phyloP scores from a whole-genome alignment of 108 stramenopile species.

The Parietichytrium sp. region DNA sequence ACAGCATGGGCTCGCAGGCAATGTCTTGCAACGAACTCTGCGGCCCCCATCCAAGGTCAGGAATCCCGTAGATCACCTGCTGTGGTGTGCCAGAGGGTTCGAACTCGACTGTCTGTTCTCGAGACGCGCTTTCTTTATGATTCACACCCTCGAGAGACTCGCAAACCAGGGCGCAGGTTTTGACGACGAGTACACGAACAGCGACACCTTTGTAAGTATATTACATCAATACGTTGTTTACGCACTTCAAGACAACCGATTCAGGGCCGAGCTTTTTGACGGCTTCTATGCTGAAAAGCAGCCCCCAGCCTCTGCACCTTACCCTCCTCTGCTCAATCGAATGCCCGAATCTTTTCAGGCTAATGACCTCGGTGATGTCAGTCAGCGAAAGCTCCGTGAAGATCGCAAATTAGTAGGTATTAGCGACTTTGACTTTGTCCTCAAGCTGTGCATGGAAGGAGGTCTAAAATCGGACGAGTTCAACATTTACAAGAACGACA shows the following conservation, averaged over 20 bases:
- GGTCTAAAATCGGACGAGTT: conserved; percentile 10
- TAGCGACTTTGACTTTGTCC: conserved; percentile 6
- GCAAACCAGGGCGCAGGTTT: background rate
- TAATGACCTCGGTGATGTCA: conserved; percentile 3
- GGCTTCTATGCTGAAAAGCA: too few relatives aligned
- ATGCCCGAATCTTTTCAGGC: too few relatives aligned
- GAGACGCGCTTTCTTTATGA: background rate
- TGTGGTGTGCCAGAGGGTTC: conserved; percentile 1
- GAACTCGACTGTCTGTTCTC: background rate
- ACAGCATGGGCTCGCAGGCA: conserved; percentile 17
- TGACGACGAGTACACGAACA: background rate
- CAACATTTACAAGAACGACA: background rate
- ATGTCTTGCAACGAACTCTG: background rate
- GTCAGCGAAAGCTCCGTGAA: background rate
- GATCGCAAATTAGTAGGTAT: background rate
- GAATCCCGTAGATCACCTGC: background rate
- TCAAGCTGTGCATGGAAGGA: background rate
- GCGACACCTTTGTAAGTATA: background rate
- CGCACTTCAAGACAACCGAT: too few relatives aligned
- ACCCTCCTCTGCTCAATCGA: too few relatives aligned
- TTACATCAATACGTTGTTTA: background rate
- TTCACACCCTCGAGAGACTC: conserved; percentile 4
- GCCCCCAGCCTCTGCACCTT: too few relatives aligned
- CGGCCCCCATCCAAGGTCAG: background rate
- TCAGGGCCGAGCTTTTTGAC: too few relatives aligned